Evolutionary conservation across 2,329 filamentous ascomycete species (phyloP), one percentile per base, ranked within the genome.

Genomic region (Colletotrichum cereale): DNA sequence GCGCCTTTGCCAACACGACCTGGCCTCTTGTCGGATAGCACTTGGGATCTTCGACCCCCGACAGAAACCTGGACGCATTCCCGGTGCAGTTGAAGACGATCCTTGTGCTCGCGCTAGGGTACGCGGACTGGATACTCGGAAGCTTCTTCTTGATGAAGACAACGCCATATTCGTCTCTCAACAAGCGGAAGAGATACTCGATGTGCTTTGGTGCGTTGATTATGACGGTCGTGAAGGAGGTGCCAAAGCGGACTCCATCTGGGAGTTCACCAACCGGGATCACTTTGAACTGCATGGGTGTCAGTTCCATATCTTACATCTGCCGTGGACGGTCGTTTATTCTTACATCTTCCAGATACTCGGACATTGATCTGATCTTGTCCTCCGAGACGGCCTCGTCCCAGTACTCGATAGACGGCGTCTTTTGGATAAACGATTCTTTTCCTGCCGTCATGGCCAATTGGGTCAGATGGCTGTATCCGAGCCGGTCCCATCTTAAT

Each of bases 1-100:
- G 80, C 0, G 81, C 82, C 29, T 75, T 77, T 0, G 75, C 77
- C 6, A 84, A 75, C 2, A 84, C 74, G 2, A 84, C 79, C 63
- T 84, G 82, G 0, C 82, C 82, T 3, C 83, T 71, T 0, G 83
- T 84, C 1, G 83, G 83, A 57, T 79, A 84, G 64, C 82, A 83
- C 44, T 80, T 80, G 10, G 74, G 16, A 62, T 84, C 83, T 26
- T 77, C 71, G 1, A 84, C 81, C 8, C 82, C 82, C 0, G 76
- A 72, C 2, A 84, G 74, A 0, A 76, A 79, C 44, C 70, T 75
- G 3, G 83, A 78, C 2, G 79, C 80, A 40, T 79, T 80, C 34
- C 81, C 81, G 1, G 77, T 79, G 69, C 80, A 81, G 74, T 82
- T 81, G 71, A 81, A 80, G 12, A 81, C 79, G 12, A 81, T 62